Evolutionary conservation across 805 yeast species (phyloP).

Genomic region (Cyberlindnera mycetangii): DNA sequence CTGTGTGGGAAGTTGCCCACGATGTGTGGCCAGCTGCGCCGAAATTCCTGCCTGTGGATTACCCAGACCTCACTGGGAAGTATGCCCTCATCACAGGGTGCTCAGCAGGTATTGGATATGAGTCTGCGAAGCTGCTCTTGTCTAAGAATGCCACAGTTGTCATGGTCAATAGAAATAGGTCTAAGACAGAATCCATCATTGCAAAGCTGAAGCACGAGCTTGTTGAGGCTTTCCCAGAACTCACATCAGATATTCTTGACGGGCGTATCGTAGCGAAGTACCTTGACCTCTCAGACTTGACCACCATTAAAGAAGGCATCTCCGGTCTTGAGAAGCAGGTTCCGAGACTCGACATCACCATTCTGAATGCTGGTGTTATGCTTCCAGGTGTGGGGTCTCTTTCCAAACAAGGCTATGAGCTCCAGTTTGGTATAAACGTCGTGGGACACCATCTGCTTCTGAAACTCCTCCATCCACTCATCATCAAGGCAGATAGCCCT

Average conservation of each 20-base stretch:
- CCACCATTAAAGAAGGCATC: constrained; percentile 36
- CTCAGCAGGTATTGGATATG: constrained; percentile 34
- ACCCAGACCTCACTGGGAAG: constrained; percentile 29
- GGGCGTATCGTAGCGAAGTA: constrained; percentile 25
- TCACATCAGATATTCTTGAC: constrained; percentile 14
- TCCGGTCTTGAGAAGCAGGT: constrained; percentile 27
- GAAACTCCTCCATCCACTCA: constrained; percentile 35
- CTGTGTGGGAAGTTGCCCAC: constrained; percentile 5
- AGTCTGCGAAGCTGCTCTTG: constrained; percentile 31
- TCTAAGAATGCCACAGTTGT: constrained; percentile 35
- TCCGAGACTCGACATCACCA: constrained; percentile 34
- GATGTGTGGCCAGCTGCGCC: constrained; percentile 25
- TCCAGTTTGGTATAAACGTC: constrained; percentile 44
- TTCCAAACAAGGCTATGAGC: constrained; percentile 44
- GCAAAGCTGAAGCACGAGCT: constrained; percentile 26
- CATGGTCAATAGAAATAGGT: constrained; percentile 35
- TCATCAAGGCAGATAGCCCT: constrained; percentile 34
- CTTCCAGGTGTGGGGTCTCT: constrained; percentile 33
- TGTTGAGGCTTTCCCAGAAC: constrained; percentile 19
- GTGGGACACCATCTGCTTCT: constrained; percentile 46
- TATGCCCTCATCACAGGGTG: constrained; percentile 33
- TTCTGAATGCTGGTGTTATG: constrained; percentile 47
- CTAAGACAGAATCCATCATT: constrained; percentile 32
- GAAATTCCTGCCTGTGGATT: constrained; percentile 28
- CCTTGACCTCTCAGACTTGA: constrained; percentile 40